Evolutionary conservation across 2,329 filamentous ascomycete species (phyloP).

Genomic region (Penicillium verrucosum): DNA sequence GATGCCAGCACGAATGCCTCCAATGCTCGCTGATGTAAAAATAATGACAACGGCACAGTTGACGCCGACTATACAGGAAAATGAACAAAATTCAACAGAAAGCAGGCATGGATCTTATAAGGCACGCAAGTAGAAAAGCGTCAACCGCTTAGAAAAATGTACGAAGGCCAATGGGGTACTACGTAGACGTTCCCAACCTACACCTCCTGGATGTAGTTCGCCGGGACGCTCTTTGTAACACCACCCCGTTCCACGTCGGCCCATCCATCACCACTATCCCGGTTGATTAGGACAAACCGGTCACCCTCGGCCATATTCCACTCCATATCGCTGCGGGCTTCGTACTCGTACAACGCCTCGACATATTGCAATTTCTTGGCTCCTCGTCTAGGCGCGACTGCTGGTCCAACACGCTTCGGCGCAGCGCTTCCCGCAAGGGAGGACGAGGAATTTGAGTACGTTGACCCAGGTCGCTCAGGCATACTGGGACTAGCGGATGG

Average conservation of each 20-base stretch:
- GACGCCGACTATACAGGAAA: slow-evolving; percentile 8
- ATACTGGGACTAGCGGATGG: slow-evolving; percentile 30
- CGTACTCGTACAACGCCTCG: slow-evolving; percentile 88
- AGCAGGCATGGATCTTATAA: neutral
- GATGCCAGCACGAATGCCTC: slow-evolving; percentile 11
- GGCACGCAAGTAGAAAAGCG: neutral
- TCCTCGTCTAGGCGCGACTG: slow-evolving; percentile 82
- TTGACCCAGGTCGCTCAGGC: slow-evolving; percentile 64
- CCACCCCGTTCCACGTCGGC: slow-evolving; percentile 93
- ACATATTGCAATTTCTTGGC: slow-evolving; percentile 94
- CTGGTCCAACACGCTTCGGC: slow-evolving; percentile 81
- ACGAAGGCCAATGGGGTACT: slow-evolving; percentile 2
- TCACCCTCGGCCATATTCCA: slow-evolving; percentile 90
- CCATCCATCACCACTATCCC: slow-evolving; percentile 92
- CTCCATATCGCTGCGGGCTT: slow-evolving; percentile 78
- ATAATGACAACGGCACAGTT: slow-evolving; percentile 12
- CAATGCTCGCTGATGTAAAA: slow-evolving; percentile 22
- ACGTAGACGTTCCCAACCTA: slow-evolving; percentile 30
- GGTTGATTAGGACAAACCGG: slow-evolving; percentile 81
- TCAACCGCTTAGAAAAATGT: neutral
- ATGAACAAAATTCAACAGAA: neutral
- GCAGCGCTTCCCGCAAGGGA: slow-evolving; percentile 58
- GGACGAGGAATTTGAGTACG: slow-evolving; percentile 73
- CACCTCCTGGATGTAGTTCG: slow-evolving; percentile 82
- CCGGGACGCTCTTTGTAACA: slow-evolving; percentile 81